Conservation (phyloP, 78 protist species). For the Dictyostelium brefeldianum region DNA sequence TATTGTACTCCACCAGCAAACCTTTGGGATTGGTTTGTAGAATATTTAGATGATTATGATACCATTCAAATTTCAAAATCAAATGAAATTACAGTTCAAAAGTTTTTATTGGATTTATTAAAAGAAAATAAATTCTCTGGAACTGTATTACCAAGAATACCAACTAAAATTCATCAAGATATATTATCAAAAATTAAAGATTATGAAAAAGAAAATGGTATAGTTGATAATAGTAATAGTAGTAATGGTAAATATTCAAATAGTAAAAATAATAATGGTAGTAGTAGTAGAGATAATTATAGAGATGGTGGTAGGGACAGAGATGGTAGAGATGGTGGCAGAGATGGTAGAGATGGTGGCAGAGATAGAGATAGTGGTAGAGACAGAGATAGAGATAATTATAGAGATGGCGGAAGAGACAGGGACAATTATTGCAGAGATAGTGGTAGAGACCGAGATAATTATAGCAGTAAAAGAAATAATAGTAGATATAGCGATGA, state of each 20-base stretch:
- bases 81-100: constrained; percentile 22
- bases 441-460: neutral
- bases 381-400: neutral
- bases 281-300: constrained; percentile 5
- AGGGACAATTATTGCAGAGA: neutral
- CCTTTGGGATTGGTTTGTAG: constrained; percentile 80
- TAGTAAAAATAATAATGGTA: neutral
- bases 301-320: constrained; percentile 12
- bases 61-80: constrained; percentile 1
- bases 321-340: constrained; percentile 5
- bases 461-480: constrained; percentile 24
- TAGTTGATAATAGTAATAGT: neutral
- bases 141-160: constrained; percentile 66
- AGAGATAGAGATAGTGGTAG: constrained; percentile 9
- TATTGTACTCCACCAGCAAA: constrained; percentile 76
- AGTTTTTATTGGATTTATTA: constrained; percentile 9
- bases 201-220: constrained; percentile 16
- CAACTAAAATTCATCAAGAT: constrained; percentile 52
- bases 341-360: neutral
- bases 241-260: neutral
- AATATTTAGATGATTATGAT: constrained; percentile 49
- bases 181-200: constrained; percentile 20
- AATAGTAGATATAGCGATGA: neutral
- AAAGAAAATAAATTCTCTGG: constrained; percentile 54
- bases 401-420: neutral